Evolutionary conservation across 352 stramenopile species (phyloP).

Genomic region (Phytophthora crassamura): DNA sequence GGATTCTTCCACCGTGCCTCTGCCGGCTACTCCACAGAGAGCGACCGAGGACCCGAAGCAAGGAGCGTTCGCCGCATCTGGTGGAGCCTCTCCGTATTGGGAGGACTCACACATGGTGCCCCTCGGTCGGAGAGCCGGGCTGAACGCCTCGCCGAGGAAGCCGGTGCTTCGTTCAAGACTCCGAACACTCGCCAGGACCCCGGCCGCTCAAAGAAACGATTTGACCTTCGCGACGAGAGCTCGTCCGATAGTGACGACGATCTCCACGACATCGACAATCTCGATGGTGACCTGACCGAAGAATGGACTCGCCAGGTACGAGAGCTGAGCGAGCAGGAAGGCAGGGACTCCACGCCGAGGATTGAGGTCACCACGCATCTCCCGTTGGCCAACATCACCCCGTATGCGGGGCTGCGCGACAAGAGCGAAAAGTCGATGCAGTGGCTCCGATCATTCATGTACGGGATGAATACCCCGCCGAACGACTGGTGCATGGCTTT

Average conservation of each 20-base stretch:
- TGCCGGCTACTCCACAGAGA: too few relatives aligned
- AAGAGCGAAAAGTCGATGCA: slow-evolving; percentile 11
- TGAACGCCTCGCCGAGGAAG: background rate
- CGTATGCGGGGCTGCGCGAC: background rate
- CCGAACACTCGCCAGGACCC: background rate
- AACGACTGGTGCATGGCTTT: too few relatives aligned
- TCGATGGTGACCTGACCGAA: background rate
- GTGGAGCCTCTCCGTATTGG: slow-evolving; percentile 2
- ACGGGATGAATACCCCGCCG: too few relatives aligned
- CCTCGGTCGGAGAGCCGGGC: background rate
- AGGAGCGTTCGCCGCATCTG: too few relatives aligned
- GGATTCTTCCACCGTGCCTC: too few relatives aligned
- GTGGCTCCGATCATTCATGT: slow-evolving; percentile 7
- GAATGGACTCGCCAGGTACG: background rate
- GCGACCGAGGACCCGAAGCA: too few relatives aligned
- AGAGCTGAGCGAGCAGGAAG: background rate
- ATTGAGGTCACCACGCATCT: slow-evolving; percentile 1
- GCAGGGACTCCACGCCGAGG: background rate
- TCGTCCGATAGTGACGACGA: too few relatives aligned
- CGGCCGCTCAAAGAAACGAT: too few relatives aligned
- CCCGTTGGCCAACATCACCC: background rate
- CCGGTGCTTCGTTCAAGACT: background rate
- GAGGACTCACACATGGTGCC: slow-evolving; percentile 8
- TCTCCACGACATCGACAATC: background rate
- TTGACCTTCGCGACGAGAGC: background rate